Base-by-base conservation (phyloP, 768 basidiomycete genomes). In the Calocera viscosa region DNA sequence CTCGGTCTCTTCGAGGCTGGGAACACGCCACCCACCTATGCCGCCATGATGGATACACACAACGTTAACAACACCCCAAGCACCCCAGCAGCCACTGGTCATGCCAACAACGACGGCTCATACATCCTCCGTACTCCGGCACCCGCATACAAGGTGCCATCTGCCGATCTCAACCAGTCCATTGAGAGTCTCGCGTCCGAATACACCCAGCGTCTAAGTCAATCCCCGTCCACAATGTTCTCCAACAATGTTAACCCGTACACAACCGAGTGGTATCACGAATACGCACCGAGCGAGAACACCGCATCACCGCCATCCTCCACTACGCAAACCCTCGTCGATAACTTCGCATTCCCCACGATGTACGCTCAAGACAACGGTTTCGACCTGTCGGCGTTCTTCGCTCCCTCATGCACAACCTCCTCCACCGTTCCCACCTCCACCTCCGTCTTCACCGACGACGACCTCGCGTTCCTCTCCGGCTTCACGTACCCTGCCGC, bases 21-120 rank as follows among this genome's bases (percentile, higher is more conserved):
- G 53, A 60, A 60, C 53, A 60, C 53, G 5, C 53, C 53, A 60
- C 53, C 26, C 53, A 2, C 53, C 53, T 28, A 60, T 60, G 53
- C 53, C 53, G 53, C 53, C 53, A 60, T 60, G 53, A 60, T 60
- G 53, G 53, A 60, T 60, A 26, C 26, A 60, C 24, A 38, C 53
- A 60, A 14, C 26, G 19, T 16, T 60, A 32, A 16, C 26, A 60
- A 26, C 53, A 60, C 24, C 53, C 53, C 53, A 28, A 26, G 16
- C 11, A 60, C 53, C 53, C 53, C 53, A 60, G 53, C 53, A 60
- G 53, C 30, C 24, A 60, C 53, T 60, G 53, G 53, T 60, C 24
- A 26, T 19, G 43, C 43, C 53, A 60, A 60, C 53, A 60, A 60
- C 53, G 53, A 60, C 53, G 53, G 53, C 53, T 60, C 53, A 60